A percentile compares a stretch with the other conserved stretches of the same genome.
These are phyloP conservation scores for Fusarium oxysporum DNA, from an alignment of 2,329 filamentous ascomycete species.

Conservation along the genomic window DNA sequence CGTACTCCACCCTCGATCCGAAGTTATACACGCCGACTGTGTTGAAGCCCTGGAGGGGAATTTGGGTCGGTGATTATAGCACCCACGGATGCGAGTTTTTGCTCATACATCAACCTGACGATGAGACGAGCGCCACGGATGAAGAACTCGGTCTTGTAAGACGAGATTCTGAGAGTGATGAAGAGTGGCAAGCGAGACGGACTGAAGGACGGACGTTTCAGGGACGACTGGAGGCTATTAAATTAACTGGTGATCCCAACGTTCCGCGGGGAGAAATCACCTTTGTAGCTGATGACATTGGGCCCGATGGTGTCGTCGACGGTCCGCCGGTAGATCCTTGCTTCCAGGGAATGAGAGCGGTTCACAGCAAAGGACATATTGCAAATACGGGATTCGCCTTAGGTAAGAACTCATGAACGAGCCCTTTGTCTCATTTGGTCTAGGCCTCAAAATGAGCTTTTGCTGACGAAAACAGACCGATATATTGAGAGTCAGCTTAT, in stretches of 20 bases:
- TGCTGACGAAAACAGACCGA: slow-evolving; percentile 63
- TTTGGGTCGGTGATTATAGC: slow-evolving; percentile 93
- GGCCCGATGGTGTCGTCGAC: slow-evolving; percentile 71
- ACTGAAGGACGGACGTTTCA: slow-evolving; percentile 64
- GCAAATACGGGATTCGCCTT: slow-evolving; percentile 77
- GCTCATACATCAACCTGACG: slow-evolving; percentile 78
- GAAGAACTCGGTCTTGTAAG: slow-evolving; percentile 56
- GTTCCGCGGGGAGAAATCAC: slow-evolving; percentile 88
- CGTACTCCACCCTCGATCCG: slow-evolving; percentile 78
- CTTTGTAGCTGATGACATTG: slow-evolving; percentile 84
- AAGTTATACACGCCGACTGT: slow-evolving; percentile 82
- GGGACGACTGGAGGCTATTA: slow-evolving; percentile 83
- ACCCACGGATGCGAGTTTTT: slow-evolving; percentile 91
- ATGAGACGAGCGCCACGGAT: slow-evolving; percentile 52
- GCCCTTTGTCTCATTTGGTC: rapidly evolving
- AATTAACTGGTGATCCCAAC: slow-evolving; percentile 91
- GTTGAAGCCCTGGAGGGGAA: slow-evolving; percentile 85
- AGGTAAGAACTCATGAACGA: slow-evolving; percentile 61
- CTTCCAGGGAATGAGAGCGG: slow-evolving; percentile 80
- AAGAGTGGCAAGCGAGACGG: slow-evolving; percentile 59
- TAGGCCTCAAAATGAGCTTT: rapidly evolving
- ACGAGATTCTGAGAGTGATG: slow-evolving; percentile 56
- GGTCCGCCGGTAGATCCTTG: slow-evolving; percentile 69
- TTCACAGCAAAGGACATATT: slow-evolving; percentile 81
- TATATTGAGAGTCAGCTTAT: slow-evolving; percentile 83